Percentiles rank a stretch among this genome's conserved stretches.
phyloP scores from a whole-genome alignment of 2,329 filamentous ascomycete genomes.

The Pseudopithomyces maydicus region DNA sequence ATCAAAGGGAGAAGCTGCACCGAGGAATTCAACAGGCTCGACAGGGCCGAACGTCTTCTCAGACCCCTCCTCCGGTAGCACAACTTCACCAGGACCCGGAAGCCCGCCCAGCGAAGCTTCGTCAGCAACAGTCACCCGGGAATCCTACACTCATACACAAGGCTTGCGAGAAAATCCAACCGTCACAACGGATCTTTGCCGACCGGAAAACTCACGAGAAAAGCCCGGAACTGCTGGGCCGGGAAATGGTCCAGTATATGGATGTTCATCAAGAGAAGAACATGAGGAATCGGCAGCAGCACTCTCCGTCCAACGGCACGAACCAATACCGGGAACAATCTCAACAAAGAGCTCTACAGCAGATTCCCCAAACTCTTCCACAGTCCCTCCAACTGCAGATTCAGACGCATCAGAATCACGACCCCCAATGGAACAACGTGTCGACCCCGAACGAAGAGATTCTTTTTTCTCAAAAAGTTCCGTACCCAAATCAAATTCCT shows the following conservation, averaged over 20 bases:
- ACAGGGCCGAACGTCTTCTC: neutral
- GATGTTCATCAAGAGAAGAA: neutral
- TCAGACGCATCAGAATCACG: neutral
- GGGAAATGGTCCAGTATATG: neutral
- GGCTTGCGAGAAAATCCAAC: neutral
- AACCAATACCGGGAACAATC: neutral
- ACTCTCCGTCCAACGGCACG: neutral
- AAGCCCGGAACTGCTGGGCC: neutral
- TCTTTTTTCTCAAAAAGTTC: neutral
- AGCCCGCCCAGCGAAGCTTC: neutral
- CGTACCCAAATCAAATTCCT: neutral
- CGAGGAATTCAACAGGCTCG: too few species aligned
- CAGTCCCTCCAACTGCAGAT: neutral
- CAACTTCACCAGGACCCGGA: neutral
- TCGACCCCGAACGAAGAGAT: neutral
- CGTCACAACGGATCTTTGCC: neutral
- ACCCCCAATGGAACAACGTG: neutral
- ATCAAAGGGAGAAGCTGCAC: neutral
- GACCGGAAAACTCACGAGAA: neutral
- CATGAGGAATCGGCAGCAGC: neutral
- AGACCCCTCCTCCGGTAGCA: neutral
- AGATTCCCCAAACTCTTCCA: neutral
- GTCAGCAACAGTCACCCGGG: slow-evolving; percentile 6
- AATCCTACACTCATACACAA: neutral
- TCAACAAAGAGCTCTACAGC: neutral